Conservation (phyloP, 2,329 filamentous ascomycete species). For the Beauveria caledonica region DNA sequence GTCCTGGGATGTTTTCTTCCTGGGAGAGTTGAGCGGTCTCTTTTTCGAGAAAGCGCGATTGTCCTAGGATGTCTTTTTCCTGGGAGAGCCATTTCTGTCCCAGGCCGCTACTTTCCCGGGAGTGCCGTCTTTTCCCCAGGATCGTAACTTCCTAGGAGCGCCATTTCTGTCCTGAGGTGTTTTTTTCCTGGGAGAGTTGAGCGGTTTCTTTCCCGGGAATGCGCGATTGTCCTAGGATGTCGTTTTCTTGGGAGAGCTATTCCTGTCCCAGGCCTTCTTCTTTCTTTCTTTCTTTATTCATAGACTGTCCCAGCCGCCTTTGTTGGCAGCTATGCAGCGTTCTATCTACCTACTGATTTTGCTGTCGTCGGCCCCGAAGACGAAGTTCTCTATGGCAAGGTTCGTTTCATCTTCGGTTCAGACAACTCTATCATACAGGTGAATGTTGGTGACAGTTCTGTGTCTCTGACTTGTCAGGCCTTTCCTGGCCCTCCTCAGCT, state of each 20-base stretch:
- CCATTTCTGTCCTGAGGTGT: no score
- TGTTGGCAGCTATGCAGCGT: background rate
- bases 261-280: no score
- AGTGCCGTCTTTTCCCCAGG: background rate
- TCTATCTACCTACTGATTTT: background rate
- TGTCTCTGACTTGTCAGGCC: constrained; percentile 20
- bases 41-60: no score
- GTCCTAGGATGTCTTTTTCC: background rate
- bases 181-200: no score
- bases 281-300: no score
- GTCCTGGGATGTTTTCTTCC: no score
- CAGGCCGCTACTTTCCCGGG: background rate
- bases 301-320: background rate
- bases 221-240: no score
- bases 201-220: no score
- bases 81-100: background rate
- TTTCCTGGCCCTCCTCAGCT: constrained; percentile 20
- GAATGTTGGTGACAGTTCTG: constrained; percentile 15
- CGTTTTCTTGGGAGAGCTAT: no score
- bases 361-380: no score
- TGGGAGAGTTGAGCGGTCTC: no score
- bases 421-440: constrained; percentile 11
- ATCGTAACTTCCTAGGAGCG: background rate
- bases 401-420: background rate
- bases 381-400: no score